Base-by-base conservation (phyloP, 176 grass and related monocot genomes). In the Areca catechu region DNA sequence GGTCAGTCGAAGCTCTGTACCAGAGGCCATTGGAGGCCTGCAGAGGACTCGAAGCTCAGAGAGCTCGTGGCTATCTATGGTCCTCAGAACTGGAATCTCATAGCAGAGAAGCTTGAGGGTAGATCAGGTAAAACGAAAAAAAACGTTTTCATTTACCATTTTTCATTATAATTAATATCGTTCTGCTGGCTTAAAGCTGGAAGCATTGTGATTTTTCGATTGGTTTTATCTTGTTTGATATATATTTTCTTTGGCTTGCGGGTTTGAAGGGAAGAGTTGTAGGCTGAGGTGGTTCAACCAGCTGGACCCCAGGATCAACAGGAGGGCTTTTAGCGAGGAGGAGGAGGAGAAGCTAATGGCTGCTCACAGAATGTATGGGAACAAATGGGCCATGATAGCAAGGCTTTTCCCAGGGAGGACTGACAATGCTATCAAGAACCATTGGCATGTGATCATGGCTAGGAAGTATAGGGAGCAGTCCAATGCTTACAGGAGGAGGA, bases 251-350 rank as follows among this genome's bases (percentile, higher is more conserved):
- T 43, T 14, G 34, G 34, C 1, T 3, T 43, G 34, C 6, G 34
- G 28, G 34, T 9, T 43, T 43, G 4, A 65, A 65, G 62, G 62
- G 48, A 65, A 65, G 62, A 65, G 62, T 19, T 65, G 62, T 49
- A n/a, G 62, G 48, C 22, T 65, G 48, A 51, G 62, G 20, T 65
- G 62, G 62, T 65, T 65, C 62, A 65, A 65, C 62, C 62, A 65
- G 62, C 17, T 65, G 62, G 62, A 65, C 50, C 62, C 62, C 3
- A 65, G 21, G 62, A 65, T 65, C 62, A 65, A 65, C 62, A 50
- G 62, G 48, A 50, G 62, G 49, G 48, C 62, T 16, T 65, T 65
- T 23, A 51, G 21, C 12, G 22, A 65, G 15, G 21, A 51, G 48
- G 62, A 65, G 20, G 62, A 65, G 21, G 62, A 65, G 48, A 65